Evolutionary conservation across 495 filamentous ascomycete species (phyloP), one percentile per base, ranked within the genome.

Genomic region (Aspergillus ellipticus): DNA sequence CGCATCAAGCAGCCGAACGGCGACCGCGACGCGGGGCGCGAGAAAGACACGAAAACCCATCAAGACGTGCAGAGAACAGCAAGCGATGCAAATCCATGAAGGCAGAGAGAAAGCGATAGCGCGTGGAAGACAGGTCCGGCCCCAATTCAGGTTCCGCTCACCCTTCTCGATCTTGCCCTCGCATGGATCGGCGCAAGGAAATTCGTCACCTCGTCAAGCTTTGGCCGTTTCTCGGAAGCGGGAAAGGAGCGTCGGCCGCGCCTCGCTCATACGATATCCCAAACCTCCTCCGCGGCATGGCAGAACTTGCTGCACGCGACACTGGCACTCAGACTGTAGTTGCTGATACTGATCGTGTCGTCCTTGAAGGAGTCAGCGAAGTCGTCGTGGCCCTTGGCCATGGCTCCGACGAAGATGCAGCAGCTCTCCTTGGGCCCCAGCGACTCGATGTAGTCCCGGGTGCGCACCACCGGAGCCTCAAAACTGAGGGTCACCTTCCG

Each of bases 291-390:
- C 26, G 92, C 94, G 43, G 94, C 94, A 72, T 98, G 94, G 75
- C 94, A 97, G 78, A 98, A 97, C 74, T 97, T 97, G 79, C 92
- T 95, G 79, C 94, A 98, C 31, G 94, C 94, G 28, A 98, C 93
- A 76, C 91, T 96, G 45, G 94, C 94, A 65, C 89, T 95, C 43
- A 98, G 80, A 72, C 89, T 96, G 83, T 88, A 98, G 71, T 96
- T 96, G 77, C 94, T 97, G 74, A 98, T 96, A 62, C 89, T 88
- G 74, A 98, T 97, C 60, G 93, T 87, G 69, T 98, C 94, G 69
- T 98, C 94, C 62, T 97, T 94, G 75, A 86, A 92, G 35, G 81
- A 78, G 67, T 98, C 94, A 49, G 94, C 94, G 67, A 98, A 98
- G 72, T 94, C 90, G 68, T 98, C 94, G 24, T 84, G 78, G 7